Evolutionary conservation across 2,329 filamentous ascomycete genomes (phyloP).

Genomic region (Emydomyces testavorans): DNA sequence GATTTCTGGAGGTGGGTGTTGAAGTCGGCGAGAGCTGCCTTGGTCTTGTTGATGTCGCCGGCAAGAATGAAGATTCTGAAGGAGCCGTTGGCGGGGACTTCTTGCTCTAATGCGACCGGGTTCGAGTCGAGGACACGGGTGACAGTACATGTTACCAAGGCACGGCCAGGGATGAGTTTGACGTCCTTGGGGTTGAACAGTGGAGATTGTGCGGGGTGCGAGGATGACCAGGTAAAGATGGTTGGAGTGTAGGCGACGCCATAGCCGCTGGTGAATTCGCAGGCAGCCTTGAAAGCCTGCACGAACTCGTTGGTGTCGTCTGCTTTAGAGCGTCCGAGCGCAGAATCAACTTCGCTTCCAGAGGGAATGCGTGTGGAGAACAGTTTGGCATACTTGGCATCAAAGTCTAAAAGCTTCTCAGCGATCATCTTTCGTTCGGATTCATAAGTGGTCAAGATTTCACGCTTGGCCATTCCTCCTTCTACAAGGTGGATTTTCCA

Average conservation of each 20-base stretch:
- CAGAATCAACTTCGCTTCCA: conserved; percentile 59
- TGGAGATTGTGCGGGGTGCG: conserved; percentile 58
- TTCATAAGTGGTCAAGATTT: conserved; percentile 74
- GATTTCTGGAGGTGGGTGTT: conserved; percentile 52
- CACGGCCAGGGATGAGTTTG: conserved; percentile 59
- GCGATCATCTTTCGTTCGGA: conserved; percentile 73
- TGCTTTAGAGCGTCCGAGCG: conserved; percentile 35
- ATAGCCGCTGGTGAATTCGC: conserved; percentile 87
- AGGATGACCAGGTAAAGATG: conserved; percentile 66
- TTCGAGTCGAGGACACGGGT: conserved; percentile 83
- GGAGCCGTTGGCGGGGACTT: conserved; percentile 75
- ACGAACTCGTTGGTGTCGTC: conserved; percentile 59
- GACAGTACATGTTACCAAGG: conserved; percentile 67
- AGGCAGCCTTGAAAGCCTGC: conserved; percentile 78
- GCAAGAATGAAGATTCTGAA: conserved; percentile 80
- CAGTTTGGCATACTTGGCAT: conserved; percentile 77
- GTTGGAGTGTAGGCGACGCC: conserved; percentile 79
- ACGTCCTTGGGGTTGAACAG: conserved; percentile 56
- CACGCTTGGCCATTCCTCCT: conserved; percentile 62
- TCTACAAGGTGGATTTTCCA: conserved; percentile 96
- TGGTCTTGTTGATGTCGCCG: conserved; percentile 52
- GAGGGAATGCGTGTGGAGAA: conserved; percentile 71
- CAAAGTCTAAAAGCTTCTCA: conserved; percentile 72
- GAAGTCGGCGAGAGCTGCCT: conserved; percentile 58
- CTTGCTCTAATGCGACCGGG: conserved; percentile 79